Base-by-base conservation (phyloP, 1,284 basidiomycete genomes). In the Athelia psychrophila region DNA sequence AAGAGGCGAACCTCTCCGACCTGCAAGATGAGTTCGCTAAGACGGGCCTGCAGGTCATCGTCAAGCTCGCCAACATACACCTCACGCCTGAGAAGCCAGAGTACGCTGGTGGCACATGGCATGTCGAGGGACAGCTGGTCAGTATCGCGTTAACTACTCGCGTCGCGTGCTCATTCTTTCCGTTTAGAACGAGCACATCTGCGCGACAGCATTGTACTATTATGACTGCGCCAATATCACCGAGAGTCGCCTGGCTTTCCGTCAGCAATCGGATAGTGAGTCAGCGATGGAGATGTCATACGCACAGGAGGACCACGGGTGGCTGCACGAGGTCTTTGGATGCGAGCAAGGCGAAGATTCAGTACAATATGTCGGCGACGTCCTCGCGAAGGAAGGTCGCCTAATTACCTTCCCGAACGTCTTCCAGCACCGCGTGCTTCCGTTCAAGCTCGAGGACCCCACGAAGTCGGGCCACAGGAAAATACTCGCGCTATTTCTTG, bases 391-490 rank as follows among this genome's bases (percentile, higher is more conserved):
- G n/a, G 51, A 56, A 33, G 59, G 60, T 1, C 60, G 67, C 10
- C 57, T 58, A 27, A 58, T 71, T 46, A 60, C 63, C 2, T 71
- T 70, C 45, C 68, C 69, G 2, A 72, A 72, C 51, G 54, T 65
- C 22, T 65, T 65, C 49, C 69, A 70, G 48, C 68, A 71, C 53
- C 54, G 57, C 3, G 63, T 72, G n/a, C 6, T n/a, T n/a, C 38
- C 38, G 5, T 42, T 42, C 20, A n/a, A 42, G n/a, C 38, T 42
- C 6, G 8, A 18, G 5, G 38, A 42, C 38, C n/a, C n/a, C 16
- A 42, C 38, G 8, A 42, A 42, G 20, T 16, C 38, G 6, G 38
- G 38, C 20, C 38, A 42, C 38, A 6, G 38, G 20, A 42, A 42
- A 16, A 42, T 42, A 6, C 38, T 42, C 9, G 38, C 38, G 9